Base-by-base conservation (phyloP, 2,329 filamentous ascomycete species). In the Allantophomopsis cytisporea region DNA sequence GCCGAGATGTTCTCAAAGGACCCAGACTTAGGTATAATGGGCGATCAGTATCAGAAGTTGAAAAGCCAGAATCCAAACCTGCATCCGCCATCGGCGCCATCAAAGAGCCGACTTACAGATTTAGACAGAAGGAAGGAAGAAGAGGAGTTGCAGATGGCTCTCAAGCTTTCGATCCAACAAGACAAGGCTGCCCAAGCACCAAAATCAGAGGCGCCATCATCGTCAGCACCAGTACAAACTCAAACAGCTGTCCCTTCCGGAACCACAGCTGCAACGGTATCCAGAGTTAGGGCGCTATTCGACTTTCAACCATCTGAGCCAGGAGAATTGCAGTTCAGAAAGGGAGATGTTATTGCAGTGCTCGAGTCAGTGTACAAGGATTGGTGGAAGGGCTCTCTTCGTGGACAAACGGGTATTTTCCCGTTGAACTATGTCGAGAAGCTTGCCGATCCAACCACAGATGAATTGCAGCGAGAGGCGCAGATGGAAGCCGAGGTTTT, bases 381-480 rank as follows among this genome's bases (percentile, higher is more conserved):
- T 60, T 98, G 91, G 91, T 98, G 91, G 91, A 89, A 94, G 51
- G 91, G 91, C 1, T 94, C 88, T 33, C 66, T 98, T 43, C 79
- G 88, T 55, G 91, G 91, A 15, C 86, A 95, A 60, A 95, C 87
- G 6, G 91, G 91, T 50, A 98, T 98, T 47, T 98, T 98, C 61
- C 91, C 91, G 6, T 72, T 98, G 47, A 98, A 98, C 64, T 98
- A 98, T 55, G 91, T 98, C 13, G 91, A 98, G 64, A 98, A 98
- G 61, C 68, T 98, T 47, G 79, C 88, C 40, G 91, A 98, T 54
- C 91, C 91, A 5, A 96, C 91, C 0, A 80, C 80, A 14, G 89
- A 96, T 50, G 91, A 98, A 67, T 62, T 98, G 49, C 87, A 95
- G 61, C 77, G 85, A 41, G 91, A 98, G 64, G 89, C 91, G 2